Evolutionary conservation across 2,329 filamentous ascomycete species (phyloP).

Genomic region (Colletotrichum liaoningense): DNA sequence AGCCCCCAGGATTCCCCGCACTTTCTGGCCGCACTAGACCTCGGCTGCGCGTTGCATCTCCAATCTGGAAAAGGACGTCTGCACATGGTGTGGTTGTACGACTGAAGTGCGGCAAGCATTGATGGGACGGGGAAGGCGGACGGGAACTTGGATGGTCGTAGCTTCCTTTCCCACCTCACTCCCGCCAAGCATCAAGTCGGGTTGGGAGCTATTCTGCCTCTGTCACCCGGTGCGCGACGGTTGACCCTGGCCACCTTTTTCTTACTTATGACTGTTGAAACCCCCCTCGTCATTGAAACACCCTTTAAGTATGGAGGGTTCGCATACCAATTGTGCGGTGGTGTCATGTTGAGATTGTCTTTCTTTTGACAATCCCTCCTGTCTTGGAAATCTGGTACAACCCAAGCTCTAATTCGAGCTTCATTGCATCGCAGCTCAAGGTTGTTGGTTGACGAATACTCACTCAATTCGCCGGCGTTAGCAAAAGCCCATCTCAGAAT

Average conservation of each 20-base stretch:
- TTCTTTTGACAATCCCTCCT: neutral
- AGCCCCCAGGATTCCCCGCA: constrained; percentile 29
- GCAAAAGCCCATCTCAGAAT: neutral
- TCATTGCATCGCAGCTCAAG: neutral
- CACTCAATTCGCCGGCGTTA: neutral
- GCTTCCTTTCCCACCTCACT: neutral
- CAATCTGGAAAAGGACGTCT: neutral
- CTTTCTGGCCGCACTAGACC: constrained; percentile 20
- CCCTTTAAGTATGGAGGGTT: neutral
- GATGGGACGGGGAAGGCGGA: neutral
- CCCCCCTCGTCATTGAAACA: neutral
- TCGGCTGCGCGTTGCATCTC: constrained; percentile 23
- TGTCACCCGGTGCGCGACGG: neutral
- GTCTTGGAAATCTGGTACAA: neutral
- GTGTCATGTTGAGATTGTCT: neutral
- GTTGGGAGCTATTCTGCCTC: neutral
- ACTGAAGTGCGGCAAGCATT: neutral
- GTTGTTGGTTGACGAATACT: neutral
- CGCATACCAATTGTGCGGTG: neutral
- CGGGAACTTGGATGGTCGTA: neutral
- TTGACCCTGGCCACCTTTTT: neutral
- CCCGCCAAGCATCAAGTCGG: neutral
- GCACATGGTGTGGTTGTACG: neutral
- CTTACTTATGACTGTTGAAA: neutral
- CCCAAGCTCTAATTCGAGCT: neutral